Evolutionary conservation across 257 asterid species (phyloP), one percentile per base, ranked within the genome.

Genomic region (Fraxinus excelsior): DNA sequence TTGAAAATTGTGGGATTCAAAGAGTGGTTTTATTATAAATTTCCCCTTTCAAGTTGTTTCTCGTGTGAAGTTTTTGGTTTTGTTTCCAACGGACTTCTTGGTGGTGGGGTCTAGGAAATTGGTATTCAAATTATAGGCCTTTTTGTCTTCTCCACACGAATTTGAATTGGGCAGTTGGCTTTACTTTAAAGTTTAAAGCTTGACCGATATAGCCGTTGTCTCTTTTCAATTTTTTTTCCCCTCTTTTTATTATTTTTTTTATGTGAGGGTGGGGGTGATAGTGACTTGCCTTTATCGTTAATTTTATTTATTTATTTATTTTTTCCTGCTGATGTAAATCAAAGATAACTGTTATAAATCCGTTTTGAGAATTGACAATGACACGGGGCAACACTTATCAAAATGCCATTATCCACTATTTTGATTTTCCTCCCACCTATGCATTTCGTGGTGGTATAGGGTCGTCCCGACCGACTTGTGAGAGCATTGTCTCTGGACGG

Each of bases 61-160:
- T 28, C 3, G 29, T n/a, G 51, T 19, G 53, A 19, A 64, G 34
- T 11, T 28, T 31, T 76, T 46, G 68, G 29, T 76, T 66, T 76
- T 67, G 56, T 44, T 62, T 28, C 79, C 40, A 76, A 76, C 80
- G 80, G 80, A 46, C 12, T 67, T 46, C 74, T 67, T 44, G 40
- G 74, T 8, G 13, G 74, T 76, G 80, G 80, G 80, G 67, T 16
- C 79, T 29, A 46, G 56, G 49, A 19, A n/a, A 66, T 62, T 23
- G 46, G 66, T 31, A 73, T 67, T 42, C 74, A 76, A 66, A 62
- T 62, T 1, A 35, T 62, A 3, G 34, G 3, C 11, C 68, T 62
- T 23, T 60, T 62, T 62, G 68, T 62, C 68, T 62, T 23, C 68
- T 25, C 9, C 68, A 62, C 35, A 25, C 32, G 10, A 44, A 76